Percentiles rank a stretch among this genome's conserved stretches.
Conservation (phyloP, 1,139 yeast species). For the Hansenula sp. region DNA sequence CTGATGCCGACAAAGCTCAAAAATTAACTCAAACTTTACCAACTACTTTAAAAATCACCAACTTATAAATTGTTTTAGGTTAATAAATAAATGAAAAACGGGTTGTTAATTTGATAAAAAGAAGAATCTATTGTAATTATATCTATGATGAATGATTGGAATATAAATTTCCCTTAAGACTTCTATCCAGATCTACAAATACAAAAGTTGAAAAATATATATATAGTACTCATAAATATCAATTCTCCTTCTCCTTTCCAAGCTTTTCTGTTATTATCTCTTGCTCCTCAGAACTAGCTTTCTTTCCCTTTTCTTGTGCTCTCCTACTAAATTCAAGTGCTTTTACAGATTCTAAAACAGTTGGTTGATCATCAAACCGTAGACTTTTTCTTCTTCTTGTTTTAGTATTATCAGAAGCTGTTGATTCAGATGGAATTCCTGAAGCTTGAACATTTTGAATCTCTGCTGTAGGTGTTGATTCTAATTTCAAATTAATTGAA, state of each 20-base stretch:
- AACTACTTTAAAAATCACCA: conserved; percentile 82
- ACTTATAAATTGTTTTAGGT: conserved; percentile 39
- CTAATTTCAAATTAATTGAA: neutral
- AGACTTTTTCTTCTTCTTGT: conserved; percentile 25
- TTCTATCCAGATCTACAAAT: too few relatives aligned
- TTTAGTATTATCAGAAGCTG: conserved; percentile 5
- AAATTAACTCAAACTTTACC: conserved; percentile 98
- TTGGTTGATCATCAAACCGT: conserved; percentile 27
- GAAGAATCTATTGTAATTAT: too few relatives aligned
- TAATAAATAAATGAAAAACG: too few relatives aligned
- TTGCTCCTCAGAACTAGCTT: too few relatives aligned
- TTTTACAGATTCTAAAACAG: conserved; percentile 19
- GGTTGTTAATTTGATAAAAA: conserved; percentile 2
- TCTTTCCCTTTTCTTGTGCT: neutral
- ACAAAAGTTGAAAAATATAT: too few relatives aligned
- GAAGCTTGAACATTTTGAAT: conserved; percentile 21
- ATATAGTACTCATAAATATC: neutral
- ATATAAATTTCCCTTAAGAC: too few relatives aligned
- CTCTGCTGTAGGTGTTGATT: conserved; percentile 13
- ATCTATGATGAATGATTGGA: too few relatives aligned
- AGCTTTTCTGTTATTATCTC: neutral
- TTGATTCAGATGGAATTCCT: conserved; percentile 11
- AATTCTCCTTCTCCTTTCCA: neutral
- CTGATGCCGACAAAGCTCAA: conserved; percentile 97
- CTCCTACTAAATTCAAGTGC: conserved; percentile 11